Evolutionary conservation across 106 monocot species (phyloP).

Genomic region (Apostasia ramifera): DNA sequence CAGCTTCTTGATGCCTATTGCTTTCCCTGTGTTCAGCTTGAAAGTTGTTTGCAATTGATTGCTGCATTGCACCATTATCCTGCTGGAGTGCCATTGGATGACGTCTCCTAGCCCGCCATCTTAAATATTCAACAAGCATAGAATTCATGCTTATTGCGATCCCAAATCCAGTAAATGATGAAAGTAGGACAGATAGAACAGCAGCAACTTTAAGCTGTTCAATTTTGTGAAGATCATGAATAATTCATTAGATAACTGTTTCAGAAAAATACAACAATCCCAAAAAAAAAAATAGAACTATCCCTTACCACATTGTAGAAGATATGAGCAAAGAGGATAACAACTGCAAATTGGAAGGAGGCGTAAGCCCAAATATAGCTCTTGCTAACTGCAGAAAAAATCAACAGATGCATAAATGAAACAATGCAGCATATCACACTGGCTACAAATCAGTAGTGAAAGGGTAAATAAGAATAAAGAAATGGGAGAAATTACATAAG

Average conservation of each 20-base stretch:
- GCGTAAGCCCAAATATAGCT: constrained; percentile 92
- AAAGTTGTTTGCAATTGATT: constrained; percentile 11
- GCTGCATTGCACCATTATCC: constrained; percentile 10
- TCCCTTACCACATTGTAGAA: constrained; percentile 74
- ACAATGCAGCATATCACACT: too few relatives aligned
- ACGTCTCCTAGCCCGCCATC: constrained; percentile 70
- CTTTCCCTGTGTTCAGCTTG: constrained; percentile 4
- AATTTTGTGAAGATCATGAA: constrained; percentile 1
- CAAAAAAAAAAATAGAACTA: constrained; percentile 3
- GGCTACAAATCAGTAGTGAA: too few relatives aligned
- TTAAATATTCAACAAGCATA: constrained; percentile 69
- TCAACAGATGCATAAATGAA: neutral
- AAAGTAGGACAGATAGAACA: constrained; percentile 83
- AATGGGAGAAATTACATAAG: too few relatives aligned
- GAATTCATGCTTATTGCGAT: constrained; percentile 89
- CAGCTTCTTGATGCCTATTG: constrained; percentile 2
- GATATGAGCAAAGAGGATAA: constrained; percentile 94
- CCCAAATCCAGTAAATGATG: constrained; percentile 95
- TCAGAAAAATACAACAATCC: neutral
- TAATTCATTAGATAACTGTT: neutral
- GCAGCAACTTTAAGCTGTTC: constrained; percentile 62
- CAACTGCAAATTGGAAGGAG: constrained; percentile 95
- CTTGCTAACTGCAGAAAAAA: constrained; percentile 53
- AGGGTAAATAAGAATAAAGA: too few relatives aligned
- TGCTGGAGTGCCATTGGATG: constrained; percentile 26